Evolutionary conservation across 2,329 filamentous ascomycete genomes (phyloP).

Genomic region (Bisporella sp.): DNA sequence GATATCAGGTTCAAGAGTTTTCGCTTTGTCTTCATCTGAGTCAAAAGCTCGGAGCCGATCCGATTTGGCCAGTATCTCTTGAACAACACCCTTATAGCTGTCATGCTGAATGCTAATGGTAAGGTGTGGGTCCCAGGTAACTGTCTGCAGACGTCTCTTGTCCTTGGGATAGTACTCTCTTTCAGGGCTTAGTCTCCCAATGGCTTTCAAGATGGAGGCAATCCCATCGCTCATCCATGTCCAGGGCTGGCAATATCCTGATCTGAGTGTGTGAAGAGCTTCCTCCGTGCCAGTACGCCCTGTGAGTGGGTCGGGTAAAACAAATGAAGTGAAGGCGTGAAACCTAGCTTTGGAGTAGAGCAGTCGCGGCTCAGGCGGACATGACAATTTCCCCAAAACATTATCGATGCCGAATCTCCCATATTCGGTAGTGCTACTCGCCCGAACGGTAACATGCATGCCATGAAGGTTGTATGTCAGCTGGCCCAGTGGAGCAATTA

Average conservation of each 20-base stretch:
- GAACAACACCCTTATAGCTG: conserved; percentile 10
- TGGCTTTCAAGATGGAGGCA: conserved; percentile 1
- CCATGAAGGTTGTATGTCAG: conserved; percentile 25
- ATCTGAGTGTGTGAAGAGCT: conserved; percentile 41
- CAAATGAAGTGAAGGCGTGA: conserved; percentile 54
- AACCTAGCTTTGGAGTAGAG: conserved; percentile 50
- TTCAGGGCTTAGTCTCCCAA: conserved; percentile 23
- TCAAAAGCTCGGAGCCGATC: conserved; percentile 13
- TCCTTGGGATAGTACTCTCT: conserved; percentile 37
- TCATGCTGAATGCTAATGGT: conserved; percentile 35
- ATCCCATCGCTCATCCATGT: conserved; percentile 5
- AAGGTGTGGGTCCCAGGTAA: conserved; percentile 34
- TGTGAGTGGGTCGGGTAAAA: conserved; percentile 51
- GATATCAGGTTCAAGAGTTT: background rate
- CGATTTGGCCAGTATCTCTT: conserved; percentile 12
- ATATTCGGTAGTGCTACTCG: conserved; percentile 32
- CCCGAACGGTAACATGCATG: conserved; percentile 36
- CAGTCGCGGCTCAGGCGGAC: conserved; percentile 46
- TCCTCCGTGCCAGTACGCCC: conserved; percentile 55
- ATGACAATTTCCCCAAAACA: conserved; percentile 46
- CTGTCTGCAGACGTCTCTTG: conserved; percentile 34
- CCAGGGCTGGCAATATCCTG: conserved; percentile 35
- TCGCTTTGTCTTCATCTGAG: background rate
- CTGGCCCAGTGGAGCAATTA: conserved; percentile 46
- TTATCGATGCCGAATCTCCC: conserved; percentile 45